Evolutionary conservation across 495 filamentous ascomycete species (phyloP).

Genomic region (Daldinia concentrica): DNA sequence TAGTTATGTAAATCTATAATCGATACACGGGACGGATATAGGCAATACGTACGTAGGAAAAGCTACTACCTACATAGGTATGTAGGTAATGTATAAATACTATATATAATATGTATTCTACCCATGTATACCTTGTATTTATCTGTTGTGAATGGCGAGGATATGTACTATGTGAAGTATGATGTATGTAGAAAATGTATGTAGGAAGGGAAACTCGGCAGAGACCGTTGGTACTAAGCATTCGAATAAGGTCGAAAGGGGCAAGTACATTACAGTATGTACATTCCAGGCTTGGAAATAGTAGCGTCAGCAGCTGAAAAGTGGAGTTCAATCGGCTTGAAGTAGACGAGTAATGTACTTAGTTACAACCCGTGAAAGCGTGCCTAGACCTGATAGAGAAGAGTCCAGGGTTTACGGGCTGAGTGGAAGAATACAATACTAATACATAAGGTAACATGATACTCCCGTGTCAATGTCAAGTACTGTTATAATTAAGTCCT

Average conservation of each 20-base stretch:
- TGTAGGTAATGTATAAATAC: too few relatives aligned
- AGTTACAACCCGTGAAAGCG: conserved; percentile 3
- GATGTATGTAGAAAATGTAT: conserved; percentile 8
- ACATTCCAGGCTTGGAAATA: conserved; percentile 39
- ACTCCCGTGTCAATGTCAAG: background rate
- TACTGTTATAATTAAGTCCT: background rate
- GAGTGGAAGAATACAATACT: background rate
- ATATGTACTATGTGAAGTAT: conserved; percentile 11
- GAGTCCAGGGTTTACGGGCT: background rate
- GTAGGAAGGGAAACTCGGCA: conserved; percentile 22
- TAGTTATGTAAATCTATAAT: conserved; percentile 15
- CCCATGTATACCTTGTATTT: background rate
- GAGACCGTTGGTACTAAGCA: conserved; percentile 37
- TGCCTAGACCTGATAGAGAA: conserved; percentile 10
- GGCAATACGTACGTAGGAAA: conserved; percentile 9
- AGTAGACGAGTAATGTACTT: conserved; percentile 30
- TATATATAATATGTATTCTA: too few relatives aligned
- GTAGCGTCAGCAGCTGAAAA: conserved; percentile 44
- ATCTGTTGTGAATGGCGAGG: background rate
- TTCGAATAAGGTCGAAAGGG: conserved; percentile 32
- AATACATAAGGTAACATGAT: background rate
- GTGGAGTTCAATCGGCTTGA: conserved; percentile 27
- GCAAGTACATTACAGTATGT: conserved; percentile 28
- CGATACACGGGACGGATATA: conserved; percentile 9
- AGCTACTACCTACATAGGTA: too few relatives aligned